phyloP scores from a whole-genome alignment of 1,284 basidiomycete species.

The Leccinum pachyderme region DNA sequence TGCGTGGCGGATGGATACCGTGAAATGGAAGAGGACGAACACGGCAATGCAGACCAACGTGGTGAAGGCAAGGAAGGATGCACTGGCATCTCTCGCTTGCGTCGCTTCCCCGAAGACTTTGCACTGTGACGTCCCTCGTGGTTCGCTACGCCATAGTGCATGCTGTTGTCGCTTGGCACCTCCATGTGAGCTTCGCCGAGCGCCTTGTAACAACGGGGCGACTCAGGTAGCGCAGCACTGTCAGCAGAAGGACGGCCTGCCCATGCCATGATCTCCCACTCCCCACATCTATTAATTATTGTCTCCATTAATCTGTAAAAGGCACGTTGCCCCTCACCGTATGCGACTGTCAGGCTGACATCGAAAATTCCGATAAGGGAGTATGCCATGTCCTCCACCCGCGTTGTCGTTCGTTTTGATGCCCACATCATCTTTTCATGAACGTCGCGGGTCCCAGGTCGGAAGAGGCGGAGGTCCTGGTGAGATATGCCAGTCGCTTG shows the following conservation, averaged over 20 bases:
- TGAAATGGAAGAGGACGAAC: not conserved
- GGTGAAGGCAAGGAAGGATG: not conserved
- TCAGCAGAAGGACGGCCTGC: slow-evolving; percentile 27
- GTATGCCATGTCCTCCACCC: slow-evolving; percentile 33
- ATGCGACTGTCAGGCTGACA: slow-evolving; percentile 33
- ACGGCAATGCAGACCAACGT: not conserved
- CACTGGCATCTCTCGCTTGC: not conserved
- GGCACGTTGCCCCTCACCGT: slow-evolving; percentile 32
- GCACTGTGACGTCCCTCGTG: no score
- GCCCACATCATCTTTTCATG: slow-evolving; percentile 36
- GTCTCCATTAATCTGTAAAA: slow-evolving; percentile 33
- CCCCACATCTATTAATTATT: slow-evolving; percentile 27
- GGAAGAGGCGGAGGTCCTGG: slow-evolving; percentile 25
- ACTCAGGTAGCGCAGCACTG: slow-evolving; percentile 31
- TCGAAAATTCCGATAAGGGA: slow-evolving; percentile 34
- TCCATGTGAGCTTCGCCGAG: slow-evolving; percentile 7
- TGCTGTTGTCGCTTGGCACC: not conserved
- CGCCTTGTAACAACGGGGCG: slow-evolving; percentile 26
- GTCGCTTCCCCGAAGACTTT: not conserved
- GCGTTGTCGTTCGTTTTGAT: slow-evolving; percentile 32
- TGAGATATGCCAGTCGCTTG: slow-evolving; percentile 29
- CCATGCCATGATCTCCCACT: slow-evolving; percentile 37
- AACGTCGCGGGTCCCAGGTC: slow-evolving; percentile 27
- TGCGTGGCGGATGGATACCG: not conserved
- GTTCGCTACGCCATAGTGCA: not conserved